These are phyloP conservation scores for Ophiosphaerella korrae DNA, from an alignment of 2,329 filamentous ascomycete genomes.

Conservation along the genomic window DNA sequence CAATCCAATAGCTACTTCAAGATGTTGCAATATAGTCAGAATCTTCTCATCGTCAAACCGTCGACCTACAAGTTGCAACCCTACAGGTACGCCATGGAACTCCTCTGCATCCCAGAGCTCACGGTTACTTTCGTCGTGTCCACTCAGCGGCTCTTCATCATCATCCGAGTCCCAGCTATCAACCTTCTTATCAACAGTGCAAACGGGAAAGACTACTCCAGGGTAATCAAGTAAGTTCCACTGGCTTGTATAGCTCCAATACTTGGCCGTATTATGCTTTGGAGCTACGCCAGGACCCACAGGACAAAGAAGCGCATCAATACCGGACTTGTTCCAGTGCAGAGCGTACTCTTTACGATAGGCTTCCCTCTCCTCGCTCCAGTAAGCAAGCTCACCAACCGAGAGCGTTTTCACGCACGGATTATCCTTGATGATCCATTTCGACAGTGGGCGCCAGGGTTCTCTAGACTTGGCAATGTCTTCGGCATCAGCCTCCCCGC, in stretches of 20 bases:
- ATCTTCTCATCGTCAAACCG: constrained; percentile 62
- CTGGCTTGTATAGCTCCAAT: constrained; percentile 69
- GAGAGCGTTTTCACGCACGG: constrained; percentile 51
- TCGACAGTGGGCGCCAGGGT: constrained; percentile 62
- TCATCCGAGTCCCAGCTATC: constrained; percentile 47
- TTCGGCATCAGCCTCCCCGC: constrained; percentile 58
- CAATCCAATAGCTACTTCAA: constrained; percentile 33
- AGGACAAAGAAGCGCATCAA: constrained; percentile 69
- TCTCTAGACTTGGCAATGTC: constrained; percentile 62
- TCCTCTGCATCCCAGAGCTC: constrained; percentile 55
- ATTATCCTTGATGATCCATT: constrained; percentile 64
- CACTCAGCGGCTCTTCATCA: constrained; percentile 45
- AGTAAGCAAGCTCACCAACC: constrained; percentile 51
- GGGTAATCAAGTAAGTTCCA: constrained; percentile 76
- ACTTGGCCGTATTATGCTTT: constrained; percentile 58
- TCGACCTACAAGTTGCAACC: constrained; percentile 60
- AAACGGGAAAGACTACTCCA: constrained; percentile 63
- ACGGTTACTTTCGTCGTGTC: constrained; percentile 55
- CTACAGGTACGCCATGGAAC: constrained; percentile 57
- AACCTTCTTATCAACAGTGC: constrained; percentile 47
- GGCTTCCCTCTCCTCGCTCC: constrained; percentile 49
- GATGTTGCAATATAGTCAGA: constrained; percentile 46
- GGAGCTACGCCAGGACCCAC: constrained; percentile 62
- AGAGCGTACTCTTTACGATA: constrained; percentile 54
- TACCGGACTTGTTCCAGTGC: constrained; percentile 49